Evolutionary conservation across 192 early-diverging fungal species (phyloP).

Genomic region (Ambispora gerdemannii): DNA sequence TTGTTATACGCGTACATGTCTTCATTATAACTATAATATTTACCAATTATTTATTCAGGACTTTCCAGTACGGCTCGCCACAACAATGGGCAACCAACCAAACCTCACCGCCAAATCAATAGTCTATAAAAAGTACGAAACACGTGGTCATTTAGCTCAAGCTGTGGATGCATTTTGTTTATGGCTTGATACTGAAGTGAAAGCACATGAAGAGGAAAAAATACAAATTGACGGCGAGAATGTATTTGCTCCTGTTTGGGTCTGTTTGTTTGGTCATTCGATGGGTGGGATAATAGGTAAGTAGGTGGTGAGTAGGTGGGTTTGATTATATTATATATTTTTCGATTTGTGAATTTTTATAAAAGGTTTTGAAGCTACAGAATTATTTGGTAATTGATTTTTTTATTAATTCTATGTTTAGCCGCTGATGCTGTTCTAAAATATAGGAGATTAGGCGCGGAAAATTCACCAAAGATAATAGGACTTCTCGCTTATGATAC

Average conservation of each 20-base stretch:
- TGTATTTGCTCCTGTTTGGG: slow-evolving; percentile 30
- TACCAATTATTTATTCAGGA: slow-evolving; percentile 33
- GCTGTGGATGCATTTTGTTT: slow-evolving; percentile 47
- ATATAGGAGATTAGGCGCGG: slow-evolving; percentile 8
- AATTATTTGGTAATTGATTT: not conserved
- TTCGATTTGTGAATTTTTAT: not conserved
- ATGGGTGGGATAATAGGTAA: slow-evolving; percentile 65
- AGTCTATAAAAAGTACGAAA: slow-evolving; percentile 57
- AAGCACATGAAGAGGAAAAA: slow-evolving; percentile 34
- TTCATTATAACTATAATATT: not conserved
- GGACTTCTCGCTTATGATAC: slow-evolving; percentile 57
- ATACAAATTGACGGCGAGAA: slow-evolving; percentile 15
- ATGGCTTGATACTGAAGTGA: slow-evolving; percentile 48
- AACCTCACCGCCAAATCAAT: slow-evolving; percentile 46
- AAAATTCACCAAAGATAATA: slow-evolving; percentile 36
- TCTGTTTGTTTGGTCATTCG: slow-evolving; percentile 45
- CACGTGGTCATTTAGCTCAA: slow-evolving; percentile 47
- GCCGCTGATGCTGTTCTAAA: slow-evolving; percentile 49
- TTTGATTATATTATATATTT: too few species aligned
- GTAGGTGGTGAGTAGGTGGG: not conserved
- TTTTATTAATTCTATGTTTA: slow-evolving; percentile 26
- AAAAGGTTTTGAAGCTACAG: not conserved
- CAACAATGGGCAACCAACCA: slow-evolving; percentile 36
- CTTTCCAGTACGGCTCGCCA: slow-evolving; percentile 50
- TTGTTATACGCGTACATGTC: too few species aligned